Base-by-base conservation (phyloP, 176 grass and related monocot species). In the Melocanna baccifera region DNA sequence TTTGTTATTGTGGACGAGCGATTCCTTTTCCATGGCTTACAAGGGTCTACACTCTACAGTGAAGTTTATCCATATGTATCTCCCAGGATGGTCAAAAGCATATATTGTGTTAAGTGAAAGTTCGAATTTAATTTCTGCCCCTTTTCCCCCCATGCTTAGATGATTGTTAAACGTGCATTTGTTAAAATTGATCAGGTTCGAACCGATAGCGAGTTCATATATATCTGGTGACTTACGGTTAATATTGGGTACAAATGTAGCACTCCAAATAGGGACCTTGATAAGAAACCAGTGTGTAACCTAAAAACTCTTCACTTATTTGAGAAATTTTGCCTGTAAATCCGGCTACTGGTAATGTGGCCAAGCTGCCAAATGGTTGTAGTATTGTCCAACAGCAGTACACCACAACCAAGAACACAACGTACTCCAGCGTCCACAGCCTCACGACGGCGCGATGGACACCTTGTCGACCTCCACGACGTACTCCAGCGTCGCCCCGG, bases 401-500 rank as follows among this genome's bases (percentile, higher is more conserved):
- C 46, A 14, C 28, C 43, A 25, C 32, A 40, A 16, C 34, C 23
- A 45, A 78, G 8, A 51, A 5, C 77, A 41, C 12, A n/a, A n/a
- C n/a, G n/a, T n/a, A n/a, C n/a, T n/a, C n/a, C n/a, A n/a, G n/a
- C 25, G 58, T 22, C 6, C 22, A 14, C 15, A 14, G 14, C 11
- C 63, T 93, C 83, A 98, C 40, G 93, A 79, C 78, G 93, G 96
- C 41, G 96, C 96, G 73, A 95, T 90, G 74, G 96, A 95, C 40
- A 98, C 96, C 89, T 92, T 98, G 66, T 98, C 96, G 55, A 94
- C 86, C 91, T 94, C 89, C 79, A 98, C 96, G 75, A 98, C 22
- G 84, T 87, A 98, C 71, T 98, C 93, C 9, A 98, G 90, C 19
- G 67, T 86, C 0, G 89, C 89, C 2, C 85, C 83, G 2, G 87